Evolutionary conservation across 441 rosid genomes (phyloP).

Genomic region (Gossypium trilobum): DNA sequence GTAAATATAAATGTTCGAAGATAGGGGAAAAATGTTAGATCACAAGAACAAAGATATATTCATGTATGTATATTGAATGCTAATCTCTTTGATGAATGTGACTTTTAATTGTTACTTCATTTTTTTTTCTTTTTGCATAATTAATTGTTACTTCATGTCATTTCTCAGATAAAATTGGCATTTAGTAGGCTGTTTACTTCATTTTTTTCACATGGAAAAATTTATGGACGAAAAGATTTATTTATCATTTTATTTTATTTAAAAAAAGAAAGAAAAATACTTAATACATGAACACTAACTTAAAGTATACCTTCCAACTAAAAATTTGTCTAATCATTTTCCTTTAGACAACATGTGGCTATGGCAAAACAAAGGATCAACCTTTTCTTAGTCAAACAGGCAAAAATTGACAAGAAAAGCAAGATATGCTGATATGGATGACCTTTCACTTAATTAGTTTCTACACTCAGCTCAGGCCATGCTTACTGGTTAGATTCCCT

Average conservation of each 20-base stretch:
- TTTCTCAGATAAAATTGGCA: conserved; percentile 1
- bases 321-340: too few relatives aligned
- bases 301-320: not conserved
- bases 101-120: conserved; percentile 1
- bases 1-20: conserved; percentile 11
- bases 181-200: too few relatives aligned
- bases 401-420: not conserved
- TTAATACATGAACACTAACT: not conserved
- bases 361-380: not conserved
- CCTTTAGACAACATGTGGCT: not conserved
- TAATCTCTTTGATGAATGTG: conserved; percentile 14
- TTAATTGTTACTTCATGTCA: not conserved
- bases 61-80: conserved; percentile 13
- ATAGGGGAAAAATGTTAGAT: not conserved
- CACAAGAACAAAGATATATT: not conserved
- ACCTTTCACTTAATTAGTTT: not conserved
- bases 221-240: too few relatives aligned
- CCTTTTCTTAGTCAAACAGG: not conserved
- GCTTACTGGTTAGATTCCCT: not conserved
- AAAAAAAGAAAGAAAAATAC: not conserved
- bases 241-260: not conserved
- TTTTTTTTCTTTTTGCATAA: too few relatives aligned
- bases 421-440: not conserved
- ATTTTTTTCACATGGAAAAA: too few relatives aligned
- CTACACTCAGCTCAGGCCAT: not conserved